Percentiles rank a stretch among this genome's conserved stretches.
These are phyloP conservation scores for Petasospora fabianii DNA, from an alignment of 1,139 yeast species.

Conservation along the genomic window DNA sequence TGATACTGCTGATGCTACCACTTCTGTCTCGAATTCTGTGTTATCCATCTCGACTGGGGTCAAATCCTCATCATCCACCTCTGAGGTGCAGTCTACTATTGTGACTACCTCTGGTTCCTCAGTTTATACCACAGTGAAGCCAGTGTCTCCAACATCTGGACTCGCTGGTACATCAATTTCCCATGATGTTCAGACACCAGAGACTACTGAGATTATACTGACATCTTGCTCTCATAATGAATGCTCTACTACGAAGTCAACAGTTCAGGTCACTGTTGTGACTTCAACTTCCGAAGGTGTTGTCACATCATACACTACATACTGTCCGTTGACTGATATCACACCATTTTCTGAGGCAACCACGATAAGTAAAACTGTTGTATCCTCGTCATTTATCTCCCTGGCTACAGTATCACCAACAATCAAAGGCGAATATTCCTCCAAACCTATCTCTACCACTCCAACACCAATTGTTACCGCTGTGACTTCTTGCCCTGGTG, in stretches of 20 bases:
- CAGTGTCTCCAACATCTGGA: not conserved
- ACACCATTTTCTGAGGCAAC: not conserved
- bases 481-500: slow-evolving; percentile 20
- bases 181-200: not conserved
- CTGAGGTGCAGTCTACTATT: not conserved
- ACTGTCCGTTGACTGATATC: slow-evolving; percentile 28
- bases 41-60: not conserved
- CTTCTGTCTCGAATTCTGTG: not conserved
- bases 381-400: too few relatives aligned
- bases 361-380: not conserved
- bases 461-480: slow-evolving; percentile 11
- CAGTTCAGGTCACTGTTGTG: slow-evolving; percentile 6
- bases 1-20: slow-evolving; percentile 1
- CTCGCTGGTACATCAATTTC: too few relatives aligned
- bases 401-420: too few relatives aligned
- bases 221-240: slow-evolving; percentile 7
- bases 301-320: slow-evolving; percentile 31
- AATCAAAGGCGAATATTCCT: too few relatives aligned
- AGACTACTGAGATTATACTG: not conserved
- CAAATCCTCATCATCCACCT: not conserved
- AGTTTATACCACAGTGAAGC: not conserved
- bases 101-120: not conserved
- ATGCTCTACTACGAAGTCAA: slow-evolving; percentile 1
- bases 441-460: not conserved
- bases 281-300: slow-evolving; percentile 11